These are phyloP conservation scores for Zostera marina DNA, from an alignment of 116 monocot genomes.

Conservation along the genomic window DNA sequence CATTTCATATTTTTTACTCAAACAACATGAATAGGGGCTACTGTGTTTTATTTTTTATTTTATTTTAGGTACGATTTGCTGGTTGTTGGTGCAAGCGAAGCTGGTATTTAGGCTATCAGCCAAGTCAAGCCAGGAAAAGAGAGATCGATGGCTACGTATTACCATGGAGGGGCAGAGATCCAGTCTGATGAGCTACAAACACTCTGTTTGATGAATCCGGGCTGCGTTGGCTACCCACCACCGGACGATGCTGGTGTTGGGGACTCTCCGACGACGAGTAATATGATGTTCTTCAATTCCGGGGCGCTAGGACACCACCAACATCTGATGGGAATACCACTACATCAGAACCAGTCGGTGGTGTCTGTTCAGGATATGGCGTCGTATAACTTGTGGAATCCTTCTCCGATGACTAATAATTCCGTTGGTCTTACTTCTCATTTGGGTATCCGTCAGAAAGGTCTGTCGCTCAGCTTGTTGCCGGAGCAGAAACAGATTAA, in stretches of 20 bases:
- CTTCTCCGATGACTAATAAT: slow-evolving; percentile 4
- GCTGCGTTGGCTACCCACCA: slow-evolving; percentile 13
- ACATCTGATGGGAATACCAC: slow-evolving; percentile 65
- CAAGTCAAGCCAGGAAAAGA: too few species aligned
- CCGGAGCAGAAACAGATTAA: slow-evolving; percentile 23
- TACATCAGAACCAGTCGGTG: slow-evolving; percentile 24
- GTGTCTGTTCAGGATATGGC: not conserved
- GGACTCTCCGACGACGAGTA: slow-evolving; percentile 22
- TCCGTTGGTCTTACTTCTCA: slow-evolving; percentile 12
- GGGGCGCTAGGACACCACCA: slow-evolving; percentile 28
- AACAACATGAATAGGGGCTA: too few species aligned
- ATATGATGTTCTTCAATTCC: slow-evolving; percentile 43
- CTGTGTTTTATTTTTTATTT: too few species aligned
- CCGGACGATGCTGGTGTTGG: too few species aligned
- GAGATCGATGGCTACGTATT: slow-evolving; percentile 51
- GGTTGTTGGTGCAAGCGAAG: too few species aligned
- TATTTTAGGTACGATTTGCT: too few species aligned
- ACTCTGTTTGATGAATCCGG: slow-evolving; percentile 68
- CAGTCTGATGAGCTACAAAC: slow-evolving; percentile 66
- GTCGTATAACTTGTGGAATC: slow-evolving; percentile 32
- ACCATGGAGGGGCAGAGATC: slow-evolving; percentile 45
- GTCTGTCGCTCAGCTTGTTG: slow-evolving; percentile 54
- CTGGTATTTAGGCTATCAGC: too few species aligned
- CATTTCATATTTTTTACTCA: too few species aligned
- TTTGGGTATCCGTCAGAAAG: slow-evolving; percentile 21